Evolutionary conservation across 1,284 basidiomycete species (phyloP).

Genomic region (Rhodotorula sp.): DNA sequence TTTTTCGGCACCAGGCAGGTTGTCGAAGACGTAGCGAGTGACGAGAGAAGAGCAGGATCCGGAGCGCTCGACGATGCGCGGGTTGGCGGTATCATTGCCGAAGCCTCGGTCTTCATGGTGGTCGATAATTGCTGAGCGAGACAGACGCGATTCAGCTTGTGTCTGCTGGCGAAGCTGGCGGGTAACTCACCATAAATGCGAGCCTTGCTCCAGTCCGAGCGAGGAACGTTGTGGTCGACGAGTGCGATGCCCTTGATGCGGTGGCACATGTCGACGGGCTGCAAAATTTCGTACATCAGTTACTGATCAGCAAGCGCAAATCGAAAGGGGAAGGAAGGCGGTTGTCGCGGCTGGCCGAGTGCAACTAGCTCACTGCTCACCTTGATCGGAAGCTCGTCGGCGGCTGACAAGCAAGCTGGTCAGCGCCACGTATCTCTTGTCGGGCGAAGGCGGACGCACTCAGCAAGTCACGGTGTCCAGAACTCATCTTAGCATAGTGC

Average conservation of each 20-base stretch:
- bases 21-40: constrained; percentile 36
- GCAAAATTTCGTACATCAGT: not conserved
- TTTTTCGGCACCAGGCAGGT: constrained; percentile 17
- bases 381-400: constrained; percentile 49
- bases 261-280: constrained; percentile 43
- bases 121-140: constrained; percentile 43
- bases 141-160: too few relatives aligned
- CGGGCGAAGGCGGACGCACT: constrained; percentile 21
- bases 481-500: constrained; percentile 45
- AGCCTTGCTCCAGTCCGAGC: constrained; percentile 41
- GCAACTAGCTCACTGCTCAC: not conserved
- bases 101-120: constrained; percentile 48
- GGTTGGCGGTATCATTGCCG: constrained; percentile 42
- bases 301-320: too few relatives aligned
- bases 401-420: constrained; percentile 4
- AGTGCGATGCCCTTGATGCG: constrained; percentile 46
- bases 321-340: too few relatives aligned
- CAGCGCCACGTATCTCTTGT: not conserved
- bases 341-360: not conserved
- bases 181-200: not conserved
- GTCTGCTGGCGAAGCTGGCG: too few relatives aligned
- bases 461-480: constrained; percentile 48
- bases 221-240: constrained; percentile 49
- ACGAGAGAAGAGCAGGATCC: constrained; percentile 48
- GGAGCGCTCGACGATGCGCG: constrained; percentile 44